Evolutionary conservation across 2,329 filamentous ascomycete species (phyloP).

Genomic region (Diaporthe aspalathi): DNA sequence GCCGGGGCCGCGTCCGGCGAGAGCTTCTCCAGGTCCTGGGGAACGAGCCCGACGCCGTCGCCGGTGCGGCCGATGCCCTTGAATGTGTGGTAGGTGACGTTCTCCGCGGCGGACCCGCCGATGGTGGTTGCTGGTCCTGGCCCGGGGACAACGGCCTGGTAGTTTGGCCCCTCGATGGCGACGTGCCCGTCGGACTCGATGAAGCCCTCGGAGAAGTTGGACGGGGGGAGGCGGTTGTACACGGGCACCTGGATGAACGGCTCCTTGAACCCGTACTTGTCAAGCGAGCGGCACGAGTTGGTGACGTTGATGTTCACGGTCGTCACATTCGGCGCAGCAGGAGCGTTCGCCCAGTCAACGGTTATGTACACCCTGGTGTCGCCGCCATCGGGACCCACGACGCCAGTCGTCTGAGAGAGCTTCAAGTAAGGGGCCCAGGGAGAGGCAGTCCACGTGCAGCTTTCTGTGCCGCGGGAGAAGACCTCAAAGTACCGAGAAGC

Average conservation of each 20-base stretch:
- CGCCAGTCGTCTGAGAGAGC: constrained; percentile 62
- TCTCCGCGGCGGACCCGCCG: constrained; percentile 26
- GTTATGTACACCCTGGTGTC: constrained; percentile 66
- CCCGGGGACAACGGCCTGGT: constrained; percentile 54
- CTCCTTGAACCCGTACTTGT: constrained; percentile 53
- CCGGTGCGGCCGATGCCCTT: constrained; percentile 67
- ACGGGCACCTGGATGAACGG: constrained; percentile 67
- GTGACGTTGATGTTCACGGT: constrained; percentile 65
- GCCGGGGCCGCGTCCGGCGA: constrained; percentile 61
- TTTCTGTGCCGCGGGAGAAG: constrained; percentile 66
- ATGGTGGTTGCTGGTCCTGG: constrained; percentile 42
- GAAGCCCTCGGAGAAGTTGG: constrained; percentile 67
- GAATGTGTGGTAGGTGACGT: constrained; percentile 63
- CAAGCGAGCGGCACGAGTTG: constrained; percentile 56
- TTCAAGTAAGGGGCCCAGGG: constrained; percentile 62
- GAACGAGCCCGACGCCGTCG: constrained; percentile 67
- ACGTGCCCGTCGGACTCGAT: constrained; percentile 71
- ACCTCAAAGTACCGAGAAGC: constrained; percentile 71
- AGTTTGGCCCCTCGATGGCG: constrained; percentile 66
- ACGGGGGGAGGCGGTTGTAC: constrained; percentile 59
- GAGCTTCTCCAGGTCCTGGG: constrained; percentile 62
- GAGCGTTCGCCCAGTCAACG: constrained; percentile 63
- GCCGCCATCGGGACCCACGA: constrained; percentile 57
- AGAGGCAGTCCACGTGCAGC: constrained; percentile 64
- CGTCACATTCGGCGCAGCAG: constrained; percentile 53